phyloP scores from a whole-genome alignment of 164 flowering plant species.

The Magnolia kwangsiensis region DNA sequence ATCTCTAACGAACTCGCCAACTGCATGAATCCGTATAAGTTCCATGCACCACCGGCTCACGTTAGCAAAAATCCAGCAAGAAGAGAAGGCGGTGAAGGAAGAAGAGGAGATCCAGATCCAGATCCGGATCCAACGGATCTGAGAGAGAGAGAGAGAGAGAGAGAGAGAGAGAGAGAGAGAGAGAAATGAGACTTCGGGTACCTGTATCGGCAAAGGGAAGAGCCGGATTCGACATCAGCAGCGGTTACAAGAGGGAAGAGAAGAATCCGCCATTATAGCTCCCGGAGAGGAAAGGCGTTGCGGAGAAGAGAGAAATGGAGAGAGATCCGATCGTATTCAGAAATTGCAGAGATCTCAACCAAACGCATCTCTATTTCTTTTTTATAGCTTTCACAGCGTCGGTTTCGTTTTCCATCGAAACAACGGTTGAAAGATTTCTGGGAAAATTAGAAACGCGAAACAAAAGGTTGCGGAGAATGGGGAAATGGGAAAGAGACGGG shows the following conservation, averaged over 20 bases:
- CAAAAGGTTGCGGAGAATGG: background rate
- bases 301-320: background rate
- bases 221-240: background rate
- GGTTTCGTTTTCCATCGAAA: background rate
- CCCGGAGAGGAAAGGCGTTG: background rate
- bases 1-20: background rate
- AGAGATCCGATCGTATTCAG: background rate
- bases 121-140: background rate
- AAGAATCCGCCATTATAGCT: constrained; percentile 7
- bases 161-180: background rate
- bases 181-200: background rate
- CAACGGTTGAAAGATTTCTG: background rate
- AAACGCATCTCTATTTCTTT: background rate
- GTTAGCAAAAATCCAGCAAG: background rate
- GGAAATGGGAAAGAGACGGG: no score
- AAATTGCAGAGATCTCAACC: background rate
- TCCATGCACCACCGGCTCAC: background rate
- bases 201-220: background rate
- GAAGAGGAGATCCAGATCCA: background rate
- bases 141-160: background rate
- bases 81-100: no score
- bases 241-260: background rate
- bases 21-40: background rate
- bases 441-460: background rate
- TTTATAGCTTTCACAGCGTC: background rate